Percentiles rank a stretch among this genome's conserved stretches.
Evolutionary conservation across 2,329 filamentous ascomycete genomes (phyloP).

Genomic region (Pleoardoris graminearum): DNA sequence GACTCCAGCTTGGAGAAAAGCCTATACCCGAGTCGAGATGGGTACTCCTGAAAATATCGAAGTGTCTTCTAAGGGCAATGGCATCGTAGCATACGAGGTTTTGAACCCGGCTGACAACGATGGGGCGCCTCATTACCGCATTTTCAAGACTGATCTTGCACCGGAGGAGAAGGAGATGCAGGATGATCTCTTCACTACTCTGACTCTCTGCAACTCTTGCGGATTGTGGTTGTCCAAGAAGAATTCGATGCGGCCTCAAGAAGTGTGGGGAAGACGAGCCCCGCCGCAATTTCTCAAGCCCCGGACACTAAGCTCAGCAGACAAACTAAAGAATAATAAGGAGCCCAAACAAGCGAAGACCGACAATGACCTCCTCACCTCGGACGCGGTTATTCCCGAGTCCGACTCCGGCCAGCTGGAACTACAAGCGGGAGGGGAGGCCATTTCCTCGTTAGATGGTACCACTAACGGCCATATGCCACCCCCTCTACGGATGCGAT

Average conservation of each 20-base stretch:
- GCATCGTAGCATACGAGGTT: slow-evolving; percentile 55
- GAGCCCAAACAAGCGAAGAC: slow-evolving; percentile 49
- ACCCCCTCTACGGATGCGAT: slow-evolving; percentile 14
- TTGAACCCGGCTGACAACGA: slow-evolving; percentile 57
- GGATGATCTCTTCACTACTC: slow-evolving; percentile 63
- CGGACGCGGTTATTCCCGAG: slow-evolving; percentile 38
- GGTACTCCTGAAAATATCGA: slow-evolving; percentile 72
- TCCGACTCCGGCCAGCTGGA: slow-evolving; percentile 28
- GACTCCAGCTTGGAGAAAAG: slow-evolving; percentile 94
- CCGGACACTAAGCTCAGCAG: slow-evolving; percentile 50
- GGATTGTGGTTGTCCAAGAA: slow-evolving; percentile 94
- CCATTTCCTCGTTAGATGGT: slow-evolving; percentile 14
- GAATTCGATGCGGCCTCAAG: slow-evolving; percentile 77
- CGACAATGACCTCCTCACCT: slow-evolving; percentile 51
- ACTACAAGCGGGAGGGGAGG: slow-evolving; percentile 13
- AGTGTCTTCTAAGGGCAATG: slow-evolving; percentile 72
- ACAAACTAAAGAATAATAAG: slow-evolving; percentile 40
- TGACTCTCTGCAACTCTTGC: slow-evolving; percentile 90
- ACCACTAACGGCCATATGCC: slow-evolving; percentile 18
- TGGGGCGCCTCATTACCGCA: slow-evolving; percentile 67
- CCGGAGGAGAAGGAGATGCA: slow-evolving; percentile 63
- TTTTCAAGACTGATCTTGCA: slow-evolving; percentile 75
- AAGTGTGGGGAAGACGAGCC: slow-evolving; percentile 67
- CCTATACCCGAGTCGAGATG: slow-evolving; percentile 76
- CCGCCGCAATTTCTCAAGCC: not conserved